Conservation (phyloP, 208 protist species). For the Leishmania tarentolae region DNA sequence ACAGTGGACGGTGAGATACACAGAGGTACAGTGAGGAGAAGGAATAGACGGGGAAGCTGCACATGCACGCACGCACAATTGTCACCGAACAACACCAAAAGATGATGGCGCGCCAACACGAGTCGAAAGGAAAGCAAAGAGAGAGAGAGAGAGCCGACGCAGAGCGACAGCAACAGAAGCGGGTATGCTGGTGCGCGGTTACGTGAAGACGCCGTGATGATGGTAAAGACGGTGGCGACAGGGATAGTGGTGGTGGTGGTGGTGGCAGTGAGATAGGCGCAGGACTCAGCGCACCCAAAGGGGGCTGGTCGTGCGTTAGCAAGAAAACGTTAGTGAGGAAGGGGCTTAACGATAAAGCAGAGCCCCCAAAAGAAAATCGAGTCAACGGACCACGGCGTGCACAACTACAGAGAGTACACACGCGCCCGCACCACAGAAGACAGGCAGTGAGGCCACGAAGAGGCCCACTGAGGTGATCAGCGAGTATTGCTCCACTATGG, state of each 20-base stretch:
- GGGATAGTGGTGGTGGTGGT: neutral
- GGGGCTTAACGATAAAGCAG: neutral
- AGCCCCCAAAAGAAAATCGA: too few species aligned
- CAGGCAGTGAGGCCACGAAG: neutral
- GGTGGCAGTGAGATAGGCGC: neutral
- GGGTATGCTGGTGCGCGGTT: neutral
- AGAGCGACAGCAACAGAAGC: slow-evolving; percentile 1
- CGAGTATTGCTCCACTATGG: too few species aligned
- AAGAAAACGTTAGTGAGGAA: neutral
- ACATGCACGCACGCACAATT: too few species aligned
- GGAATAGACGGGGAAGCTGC: too few species aligned
- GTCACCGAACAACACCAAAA: too few species aligned
- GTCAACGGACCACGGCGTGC: too few species aligned
- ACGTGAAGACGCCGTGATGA: neutral
- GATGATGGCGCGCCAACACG: too few species aligned
- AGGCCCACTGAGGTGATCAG: too few species aligned
- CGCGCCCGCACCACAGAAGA: neutral
- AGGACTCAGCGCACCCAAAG: neutral
- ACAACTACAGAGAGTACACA: too few species aligned
- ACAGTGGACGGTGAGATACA: too few species aligned
- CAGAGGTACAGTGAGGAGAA: too few species aligned
- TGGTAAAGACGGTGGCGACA: neutral
- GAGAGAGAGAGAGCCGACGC: slow-evolving; percentile 3
- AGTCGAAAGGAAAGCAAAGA: slow-evolving; percentile 4
- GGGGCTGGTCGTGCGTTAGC: neutral